phyloP scores from a whole-genome alignment of 441 rosid genomes.

The Aleurites moluccanus region DNA sequence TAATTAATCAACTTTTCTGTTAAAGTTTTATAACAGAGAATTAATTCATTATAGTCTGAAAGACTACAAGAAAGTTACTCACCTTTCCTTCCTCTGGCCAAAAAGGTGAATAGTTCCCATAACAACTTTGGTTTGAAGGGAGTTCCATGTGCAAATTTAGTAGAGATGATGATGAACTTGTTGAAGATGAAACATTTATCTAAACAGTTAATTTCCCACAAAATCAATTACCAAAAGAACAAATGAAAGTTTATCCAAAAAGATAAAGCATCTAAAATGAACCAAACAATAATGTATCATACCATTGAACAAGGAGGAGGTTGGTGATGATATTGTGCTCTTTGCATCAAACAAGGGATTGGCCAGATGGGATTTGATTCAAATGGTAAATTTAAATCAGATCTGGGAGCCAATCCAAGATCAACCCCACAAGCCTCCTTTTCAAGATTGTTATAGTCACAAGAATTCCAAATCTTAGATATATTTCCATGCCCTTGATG shows the following conservation, averaged over 20 bases:
- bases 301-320: conserved; percentile 31
- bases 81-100: conserved; percentile 52
- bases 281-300: not conserved
- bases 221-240: not conserved
- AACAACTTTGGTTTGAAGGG: conserved; percentile 73
- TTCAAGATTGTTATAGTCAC: conserved; percentile 24
- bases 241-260: not conserved
- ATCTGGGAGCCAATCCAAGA: conserved; percentile 26
- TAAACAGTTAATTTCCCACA: conserved; percentile 21
- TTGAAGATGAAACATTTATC: conserved; percentile 47
- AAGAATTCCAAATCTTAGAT: conserved; percentile 33
- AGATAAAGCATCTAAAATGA: not conserved
- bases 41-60: not conserved
- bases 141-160: conserved; percentile 50
- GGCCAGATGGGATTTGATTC: conserved; percentile 42
- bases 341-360: conserved; percentile 35
- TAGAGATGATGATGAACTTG: conserved; percentile 41
- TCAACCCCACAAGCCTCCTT: conserved; percentile 34
- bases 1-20: not conserved
- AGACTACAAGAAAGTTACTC: not conserved
- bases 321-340: conserved; percentile 33
- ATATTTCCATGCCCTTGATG: conserved; percentile 19
- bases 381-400: conserved; percentile 28
- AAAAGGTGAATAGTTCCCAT: conserved; percentile 29
- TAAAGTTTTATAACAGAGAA: not conserved